phyloP scores from a whole-genome alignment of 306 rosid species.

The Quercus alba region DNA sequence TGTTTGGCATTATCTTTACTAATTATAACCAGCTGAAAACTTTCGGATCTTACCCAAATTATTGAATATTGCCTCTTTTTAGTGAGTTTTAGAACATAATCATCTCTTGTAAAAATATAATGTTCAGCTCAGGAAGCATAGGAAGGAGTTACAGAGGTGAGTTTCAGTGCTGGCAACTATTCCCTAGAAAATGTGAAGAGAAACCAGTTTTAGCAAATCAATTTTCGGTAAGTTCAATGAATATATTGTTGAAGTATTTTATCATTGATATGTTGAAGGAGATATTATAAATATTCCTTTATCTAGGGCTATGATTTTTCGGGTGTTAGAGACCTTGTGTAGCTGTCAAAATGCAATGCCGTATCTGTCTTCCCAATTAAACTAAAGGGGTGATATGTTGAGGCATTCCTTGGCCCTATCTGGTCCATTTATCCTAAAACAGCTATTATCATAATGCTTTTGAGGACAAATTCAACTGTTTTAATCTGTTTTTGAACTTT shows the following conservation, averaged over 20 bases:
- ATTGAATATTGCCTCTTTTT: not conserved
- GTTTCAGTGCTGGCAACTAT: constrained; percentile 91
- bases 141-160: constrained; percentile 86
- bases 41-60: not conserved
- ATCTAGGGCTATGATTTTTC: not conserved
- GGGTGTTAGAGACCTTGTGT: not conserved
- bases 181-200: constrained; percentile 70
- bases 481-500: no score
- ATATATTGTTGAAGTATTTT: constrained; percentile 10
- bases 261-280: constrained; percentile 7
- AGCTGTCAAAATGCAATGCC: not conserved
- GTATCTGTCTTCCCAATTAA: not conserved
- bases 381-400: not conserved
- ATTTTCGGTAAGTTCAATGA: constrained; percentile 69
- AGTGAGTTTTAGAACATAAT: not conserved
- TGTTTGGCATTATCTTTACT: not conserved
- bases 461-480: not conserved
- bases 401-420: not conserved
- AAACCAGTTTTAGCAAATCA: constrained; percentile 90
- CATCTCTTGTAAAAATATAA: constrained; percentile 12
- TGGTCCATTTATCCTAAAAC: not conserved
- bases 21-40: not conserved
- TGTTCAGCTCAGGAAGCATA: constrained; percentile 81
- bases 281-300: not conserved
- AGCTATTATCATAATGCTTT: not conserved